Base-by-base conservation (phyloP, 768 basidiomycete genomes). In the Auriscalpium vulgare region DNA sequence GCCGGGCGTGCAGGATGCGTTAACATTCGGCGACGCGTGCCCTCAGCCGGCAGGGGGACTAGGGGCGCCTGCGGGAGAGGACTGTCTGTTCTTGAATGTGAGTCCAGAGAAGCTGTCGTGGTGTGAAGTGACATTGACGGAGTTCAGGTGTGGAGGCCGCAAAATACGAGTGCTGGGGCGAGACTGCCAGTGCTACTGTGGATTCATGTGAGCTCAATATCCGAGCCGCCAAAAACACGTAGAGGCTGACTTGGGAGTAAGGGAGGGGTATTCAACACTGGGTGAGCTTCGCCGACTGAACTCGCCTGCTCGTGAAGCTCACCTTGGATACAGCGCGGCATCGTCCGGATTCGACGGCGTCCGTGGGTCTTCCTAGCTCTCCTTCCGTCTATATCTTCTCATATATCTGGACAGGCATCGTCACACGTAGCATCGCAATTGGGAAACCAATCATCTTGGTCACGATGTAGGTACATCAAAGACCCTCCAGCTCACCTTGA, bases 401-500 rank as follows among this genome's bases (percentile, higher is more conserved):
- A 10, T 3, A 11, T 14, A 40, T 17, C 50, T 44, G n/a, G 2
- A 1, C 53, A 83, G 81, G 69, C 8, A 74, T 82, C n/a, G 63
- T 83, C 34, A 71, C 74, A 36, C 65, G 77, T 19, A 82, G 81
- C 52, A 69, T 75, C 2, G 67, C 69, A 0, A 73, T 71, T 10
- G 69, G 70, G 5, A 80, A 78, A 47, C 81, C 81, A 0, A 77
- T 82, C n/a, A 69, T 83, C n/a, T 79, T 82, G 60, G 78, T 81
- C 37, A 78, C 78, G 3, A 71, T 75, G 78, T 79, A 58, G 55
- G 46, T 37, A 43, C 49, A 43, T 17, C 4, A 34, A 29, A 8
- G 34, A 10, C 4, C 16, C 11, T 17, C 55, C 47, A 55, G 55
- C 17, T 19, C 46, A 21, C 21, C 21, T 21, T 17, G 21, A 47